Base-by-base conservation (phyloP, 495 filamentous ascomycete genomes). In the Amphirosellinia nigrospora region DNA sequence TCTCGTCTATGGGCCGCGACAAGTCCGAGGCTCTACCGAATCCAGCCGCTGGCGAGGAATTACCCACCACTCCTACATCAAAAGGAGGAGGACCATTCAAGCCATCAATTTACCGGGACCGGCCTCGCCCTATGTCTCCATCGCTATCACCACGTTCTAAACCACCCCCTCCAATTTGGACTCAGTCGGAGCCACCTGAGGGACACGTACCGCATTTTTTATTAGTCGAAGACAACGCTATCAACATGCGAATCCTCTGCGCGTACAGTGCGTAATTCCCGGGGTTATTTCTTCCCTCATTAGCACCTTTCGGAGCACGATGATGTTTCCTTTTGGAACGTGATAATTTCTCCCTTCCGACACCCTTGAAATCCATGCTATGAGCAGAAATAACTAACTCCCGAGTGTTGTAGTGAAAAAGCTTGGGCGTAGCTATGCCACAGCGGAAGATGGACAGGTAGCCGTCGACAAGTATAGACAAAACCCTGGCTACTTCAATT, bases 391-490 rank as follows among this genome's bases (percentile, higher is more conserved):
- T n/a, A n/a, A n/a, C n/a, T n/a, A n/a, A n/a, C n/a, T n/a, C n/a
- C n/a, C n/a, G n/a, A n/a, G n/a, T n/a, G n/a, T n/a, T n/a, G n/a
- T n/a, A n/a, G n/a, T 89, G 79, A 81, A 80, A 41, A 89, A 87
- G 66, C 82, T 86, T 1, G 78, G 80, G 15, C 84, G 83, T 62
- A 77, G 73, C 26, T 86, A 83, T 63, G 79, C 82, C 7, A 86
- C 84, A 8, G 89, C 90, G 0, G 76, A 78, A 28, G 88, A 91
- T 64, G 90, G 90, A 4, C 80, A 87, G 1, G 80, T 87, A 30
- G 89, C 89, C 9, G 68, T 91, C 7, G 80, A 90, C 19, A 81
- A 82, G 30, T 89, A 85, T 69, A 70, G 73, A 26, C 48, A 70
- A 26, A 69, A 68, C 4, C 71, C 72, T 0, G 70, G 65, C 16